Evolutionary conservation across 768 basidiomycete species (phyloP).

Genomic region (Leccinellum rugosiceps): DNA sequence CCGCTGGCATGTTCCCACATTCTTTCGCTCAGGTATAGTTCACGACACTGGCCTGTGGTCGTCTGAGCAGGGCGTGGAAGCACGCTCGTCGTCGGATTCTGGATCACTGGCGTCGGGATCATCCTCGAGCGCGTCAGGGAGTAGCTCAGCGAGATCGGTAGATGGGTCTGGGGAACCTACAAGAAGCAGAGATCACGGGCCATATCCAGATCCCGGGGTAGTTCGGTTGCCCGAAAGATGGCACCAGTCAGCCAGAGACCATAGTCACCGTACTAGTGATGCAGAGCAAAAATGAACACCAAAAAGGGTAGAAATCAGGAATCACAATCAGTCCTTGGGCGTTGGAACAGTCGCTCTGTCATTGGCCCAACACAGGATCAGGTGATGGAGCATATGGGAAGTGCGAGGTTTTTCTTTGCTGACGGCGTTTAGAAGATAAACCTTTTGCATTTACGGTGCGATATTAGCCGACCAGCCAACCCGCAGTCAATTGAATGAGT

Average conservation of each 20-base stretch:
- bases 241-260: constrained; percentile 14
- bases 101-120: too few relatives aligned
- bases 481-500: constrained; percentile 42
- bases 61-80: too few relatives aligned
- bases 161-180: too few relatives aligned
- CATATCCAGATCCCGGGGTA: too few relatives aligned
- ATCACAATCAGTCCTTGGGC: constrained; percentile 40
- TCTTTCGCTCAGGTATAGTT: too few relatives aligned
- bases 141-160: too few relatives aligned
- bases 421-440: constrained; percentile 51
- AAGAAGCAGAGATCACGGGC: too few relatives aligned
- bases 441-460: background rate
- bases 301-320: background rate
- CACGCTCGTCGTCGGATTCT: too few relatives aligned
- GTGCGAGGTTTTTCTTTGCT: constrained; percentile 59
- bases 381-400: constrained; percentile 36
- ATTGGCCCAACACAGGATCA: constrained; percentile 22
- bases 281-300: constrained; percentile 10
- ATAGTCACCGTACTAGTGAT: constrained; percentile 12
- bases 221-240: background rate
- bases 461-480: background rate
- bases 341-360: constrained; percentile 61
- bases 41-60: too few relatives aligned
- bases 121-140: too few relatives aligned
- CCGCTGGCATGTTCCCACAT: too few relatives aligned